Percentiles rank a stretch among this genome's conserved stretches.
phyloP scores from a whole-genome alignment of 805 yeast species.

The Candida pini region DNA sequence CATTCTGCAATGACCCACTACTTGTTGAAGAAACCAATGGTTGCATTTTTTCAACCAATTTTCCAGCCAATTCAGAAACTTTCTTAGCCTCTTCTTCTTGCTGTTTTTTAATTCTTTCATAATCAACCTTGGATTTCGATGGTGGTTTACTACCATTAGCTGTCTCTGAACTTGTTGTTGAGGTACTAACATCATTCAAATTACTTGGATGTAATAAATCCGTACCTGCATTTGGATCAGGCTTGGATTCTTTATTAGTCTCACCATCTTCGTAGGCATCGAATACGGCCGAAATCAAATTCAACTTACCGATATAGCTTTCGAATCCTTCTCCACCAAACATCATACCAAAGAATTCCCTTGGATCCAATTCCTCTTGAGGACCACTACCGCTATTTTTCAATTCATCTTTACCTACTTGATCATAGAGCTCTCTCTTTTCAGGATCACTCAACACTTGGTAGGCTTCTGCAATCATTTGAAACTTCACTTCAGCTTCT shows the following conservation, averaged over 20 bases:
- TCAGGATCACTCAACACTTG: slow-evolving; percentile 67
- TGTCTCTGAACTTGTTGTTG: slow-evolving; percentile 4
- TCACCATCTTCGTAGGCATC: slow-evolving; percentile 26
- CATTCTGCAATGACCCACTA: slow-evolving; percentile 35
- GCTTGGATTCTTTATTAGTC: slow-evolving; percentile 10
- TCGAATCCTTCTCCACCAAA: slow-evolving; percentile 90
- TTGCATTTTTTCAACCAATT: slow-evolving; percentile 37
- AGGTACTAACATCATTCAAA: slow-evolving; percentile 2
- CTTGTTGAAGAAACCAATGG: slow-evolving; percentile 36
- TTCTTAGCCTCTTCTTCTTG: slow-evolving; percentile 33
- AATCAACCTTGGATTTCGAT: slow-evolving; percentile 15
- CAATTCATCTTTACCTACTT: slow-evolving; percentile 62
- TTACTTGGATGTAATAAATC: slow-evolving; percentile 7
- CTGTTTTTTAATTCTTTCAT: slow-evolving; percentile 25
- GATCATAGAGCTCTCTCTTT: slow-evolving; percentile 64
- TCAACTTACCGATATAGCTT: slow-evolving; percentile 83
- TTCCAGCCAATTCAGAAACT: slow-evolving; percentile 55
- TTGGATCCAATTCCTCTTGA: slow-evolving; percentile 61
- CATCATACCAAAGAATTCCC: slow-evolving; percentile 62
- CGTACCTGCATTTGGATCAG: neutral
- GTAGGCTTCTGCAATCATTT: slow-evolving; percentile 61
- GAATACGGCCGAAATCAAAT: slow-evolving; percentile 70
- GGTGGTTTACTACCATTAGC: neutral
- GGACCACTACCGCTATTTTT: slow-evolving; percentile 45
- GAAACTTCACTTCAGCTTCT: slow-evolving; percentile 66